Base-by-base conservation (phyloP, 441 rosid genomes). In the Corymbia citriodora region DNA sequence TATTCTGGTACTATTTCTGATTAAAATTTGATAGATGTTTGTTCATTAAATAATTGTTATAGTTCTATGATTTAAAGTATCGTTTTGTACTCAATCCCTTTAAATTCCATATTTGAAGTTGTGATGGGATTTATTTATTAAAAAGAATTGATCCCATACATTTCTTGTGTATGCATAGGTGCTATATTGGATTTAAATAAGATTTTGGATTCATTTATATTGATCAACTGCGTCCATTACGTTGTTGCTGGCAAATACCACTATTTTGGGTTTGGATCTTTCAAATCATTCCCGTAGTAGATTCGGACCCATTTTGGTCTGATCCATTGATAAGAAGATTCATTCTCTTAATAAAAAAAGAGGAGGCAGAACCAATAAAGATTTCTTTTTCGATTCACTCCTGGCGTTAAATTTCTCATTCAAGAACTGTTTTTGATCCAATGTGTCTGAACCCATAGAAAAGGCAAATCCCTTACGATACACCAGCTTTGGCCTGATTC, bases 1-100 rank as follows among this genome's bases (percentile, higher is more conserved):
- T 53, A 90, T 96, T 81, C 92, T 97, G 98, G 99, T 98, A 97
- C n/a, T 79, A 79, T 45, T 79, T 79, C 85, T 79, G 3, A 45
- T 23, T 45, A 23, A 79, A 23, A 45, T 45, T 79, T 27, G 31
- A 45, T 45, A 79, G 49, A 45, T 79, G 29, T 7, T 12, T 10
- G 9, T 79, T 45, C 18, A 79, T 79, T 79, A 45, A 2, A 45
- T 45, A 45, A 45, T 79, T 29, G 40, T 40, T 40, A 21, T 74
- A 23, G 83, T 40, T 79, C 85, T 21, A 11, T 45, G 17, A 23
- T 79, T 79, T 29, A 79, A 7, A 23, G 52, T 40, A 79, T 79
- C 52, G 40, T 45, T 45, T 40, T 79, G 9, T 23, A 79, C 52
- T 21, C 48, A 9, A 40, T 79, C 50, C 85, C 52, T 79, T 23